Percentiles rank a stretch among this genome's conserved stretches.
Evolutionary conservation across 1,139 yeast genomes (phyloP).

Genomic region (Saccharomyces hybrid): DNA sequence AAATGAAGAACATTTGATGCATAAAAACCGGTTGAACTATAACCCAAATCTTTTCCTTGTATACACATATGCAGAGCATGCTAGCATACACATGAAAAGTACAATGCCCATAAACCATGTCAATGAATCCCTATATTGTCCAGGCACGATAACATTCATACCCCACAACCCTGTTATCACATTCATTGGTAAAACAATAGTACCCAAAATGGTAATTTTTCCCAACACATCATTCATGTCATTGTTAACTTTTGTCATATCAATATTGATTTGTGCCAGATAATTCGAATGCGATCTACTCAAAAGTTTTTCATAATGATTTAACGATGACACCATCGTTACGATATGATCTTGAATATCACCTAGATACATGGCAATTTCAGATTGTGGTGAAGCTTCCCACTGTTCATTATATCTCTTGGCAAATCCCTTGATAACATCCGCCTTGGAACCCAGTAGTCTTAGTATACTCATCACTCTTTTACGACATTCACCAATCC

Average conservation of each 20-base stretch:
- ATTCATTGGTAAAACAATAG: slow-evolving; percentile 88
- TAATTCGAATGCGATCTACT: slow-evolving; percentile 93
- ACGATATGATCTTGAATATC: slow-evolving; percentile 93
- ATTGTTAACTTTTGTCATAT: slow-evolving; percentile 94
- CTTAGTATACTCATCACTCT: slow-evolving; percentile 86
- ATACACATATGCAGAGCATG: slow-evolving; percentile 38
- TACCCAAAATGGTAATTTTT: slow-evolving; percentile 86
- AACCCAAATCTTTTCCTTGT: slow-evolving; percentile 38
- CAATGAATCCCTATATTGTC: slow-evolving; percentile 67
- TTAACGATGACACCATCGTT: slow-evolving; percentile 90
- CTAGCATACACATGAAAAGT: slow-evolving; percentile 38
- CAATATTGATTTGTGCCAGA: slow-evolving; percentile 91
- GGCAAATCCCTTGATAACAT: slow-evolving; percentile 89
- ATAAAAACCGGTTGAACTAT: slow-evolving; percentile 5
- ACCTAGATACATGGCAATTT: slow-evolving; percentile 82
- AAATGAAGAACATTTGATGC: neutral
- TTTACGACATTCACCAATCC: slow-evolving; percentile 92
- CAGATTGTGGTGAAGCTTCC: slow-evolving; percentile 66
- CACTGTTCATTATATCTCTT: slow-evolving; percentile 82
- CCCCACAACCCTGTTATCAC: slow-evolving; percentile 97
- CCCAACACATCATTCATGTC: slow-evolving; percentile 95
- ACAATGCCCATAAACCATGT: slow-evolving; percentile 67
- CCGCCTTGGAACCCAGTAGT: slow-evolving; percentile 85
- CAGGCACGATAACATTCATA: slow-evolving; percentile 95
- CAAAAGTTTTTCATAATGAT: slow-evolving; percentile 85